phyloP scores from a whole-genome alignment of 1,139 yeast species.

The Yamadazyma aaseri region DNA sequence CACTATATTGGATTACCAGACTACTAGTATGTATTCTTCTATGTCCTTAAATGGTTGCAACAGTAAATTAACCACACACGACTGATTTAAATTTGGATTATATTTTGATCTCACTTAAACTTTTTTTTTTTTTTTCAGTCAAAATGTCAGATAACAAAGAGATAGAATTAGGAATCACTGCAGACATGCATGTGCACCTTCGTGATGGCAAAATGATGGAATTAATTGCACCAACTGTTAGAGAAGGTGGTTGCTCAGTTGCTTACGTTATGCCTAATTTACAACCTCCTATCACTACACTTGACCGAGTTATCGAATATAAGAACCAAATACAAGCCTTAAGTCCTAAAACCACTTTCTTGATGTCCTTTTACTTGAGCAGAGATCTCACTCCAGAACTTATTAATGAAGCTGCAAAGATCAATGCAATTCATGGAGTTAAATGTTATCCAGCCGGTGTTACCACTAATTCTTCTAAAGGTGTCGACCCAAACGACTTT shows the following conservation, averaged over 20 bases:
- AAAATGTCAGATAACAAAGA: constrained; percentile 23
- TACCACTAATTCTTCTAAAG: constrained; percentile 91
- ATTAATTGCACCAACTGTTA: constrained; percentile 83
- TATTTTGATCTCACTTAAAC: no score
- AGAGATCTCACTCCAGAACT: constrained; percentile 82
- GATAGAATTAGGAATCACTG: constrained; percentile 75
- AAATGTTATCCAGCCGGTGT: constrained; percentile 99
- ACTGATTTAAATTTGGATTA: no score
- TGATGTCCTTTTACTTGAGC: constrained; percentile 86
- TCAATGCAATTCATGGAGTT: constrained; percentile 74
- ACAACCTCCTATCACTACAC: constrained; percentile 87
- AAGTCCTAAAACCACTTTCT: constrained; percentile 80
- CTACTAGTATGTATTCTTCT: no score
- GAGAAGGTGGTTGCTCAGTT: constrained; percentile 85
- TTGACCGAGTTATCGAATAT: constrained; percentile 70
- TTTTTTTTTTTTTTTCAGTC: not conserved
- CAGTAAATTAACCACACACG: no score
- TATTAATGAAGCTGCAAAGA: constrained; percentile 72
- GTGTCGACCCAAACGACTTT: constrained; percentile 92
- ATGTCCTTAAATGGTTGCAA: no score
- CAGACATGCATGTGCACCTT: constrained; percentile 95
- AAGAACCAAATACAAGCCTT: constrained; percentile 60
- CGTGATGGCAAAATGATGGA: constrained; percentile 94
- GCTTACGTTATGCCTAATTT: constrained; percentile 96
- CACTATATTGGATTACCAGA: no score